A percentile compares a stretch with the other conserved stretches of the same genome.
Evolutionary conservation across 176 grass and related monocot species (phyloP).

Genomic region (Hordeum marinum): DNA sequence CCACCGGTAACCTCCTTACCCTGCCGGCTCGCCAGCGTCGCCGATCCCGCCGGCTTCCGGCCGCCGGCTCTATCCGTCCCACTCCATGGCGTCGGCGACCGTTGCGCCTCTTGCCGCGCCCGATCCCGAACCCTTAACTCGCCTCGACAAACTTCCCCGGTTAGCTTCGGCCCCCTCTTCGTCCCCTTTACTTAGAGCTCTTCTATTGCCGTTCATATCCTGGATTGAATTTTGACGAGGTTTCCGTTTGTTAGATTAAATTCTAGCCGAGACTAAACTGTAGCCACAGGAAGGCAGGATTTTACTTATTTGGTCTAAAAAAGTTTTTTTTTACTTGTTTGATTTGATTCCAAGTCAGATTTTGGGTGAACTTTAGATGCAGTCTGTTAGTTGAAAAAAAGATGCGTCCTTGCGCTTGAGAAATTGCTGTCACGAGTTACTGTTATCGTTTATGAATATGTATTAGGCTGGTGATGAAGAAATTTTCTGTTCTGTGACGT

Average conservation of each 20-base stretch:
- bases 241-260: background rate
- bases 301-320: background rate
- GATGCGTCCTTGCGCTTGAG: background rate
- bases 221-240: background rate
- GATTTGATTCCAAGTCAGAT: background rate
- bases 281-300: background rate
- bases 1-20: background rate
- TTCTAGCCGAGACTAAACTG: background rate
- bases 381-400: background rate
- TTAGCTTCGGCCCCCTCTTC: background rate
- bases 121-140: background rate
- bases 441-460: background rate
- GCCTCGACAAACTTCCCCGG: background rate
- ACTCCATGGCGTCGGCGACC: slow-evolving; percentile 11
- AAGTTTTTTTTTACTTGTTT: background rate
- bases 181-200: background rate
- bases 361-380: background rate
- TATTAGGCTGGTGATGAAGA: background rate
- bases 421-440: background rate
- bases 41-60: background rate
- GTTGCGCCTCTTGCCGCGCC: background rate
- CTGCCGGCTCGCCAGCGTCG: background rate
- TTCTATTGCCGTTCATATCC: background rate
- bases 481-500: background rate
- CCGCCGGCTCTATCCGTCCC: background rate